These are phyloP conservation scores for Albophoma yamanashiensis DNA, from an alignment of 2,329 filamentous ascomycete genomes.

Conservation along the genomic window DNA sequence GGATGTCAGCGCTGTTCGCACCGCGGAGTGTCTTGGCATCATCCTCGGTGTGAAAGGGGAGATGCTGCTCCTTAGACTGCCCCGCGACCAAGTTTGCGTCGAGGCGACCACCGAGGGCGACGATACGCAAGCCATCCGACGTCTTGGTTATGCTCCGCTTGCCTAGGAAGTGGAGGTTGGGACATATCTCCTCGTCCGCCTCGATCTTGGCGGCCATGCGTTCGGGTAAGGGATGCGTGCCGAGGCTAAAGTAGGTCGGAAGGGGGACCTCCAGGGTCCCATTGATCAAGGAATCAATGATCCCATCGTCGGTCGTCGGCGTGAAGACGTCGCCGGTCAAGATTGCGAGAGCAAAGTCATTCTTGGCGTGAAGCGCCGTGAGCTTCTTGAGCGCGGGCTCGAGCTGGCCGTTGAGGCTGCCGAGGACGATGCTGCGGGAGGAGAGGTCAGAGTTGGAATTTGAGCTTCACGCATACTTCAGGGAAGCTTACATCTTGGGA, in stretches of 20 bases:
- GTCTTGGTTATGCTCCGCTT: conserved; percentile 84
- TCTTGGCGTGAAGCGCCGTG: conserved; percentile 70
- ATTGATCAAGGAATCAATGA: conserved; percentile 53
- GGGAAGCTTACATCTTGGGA: conserved; percentile 34
- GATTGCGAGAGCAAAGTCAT: conserved; percentile 77
- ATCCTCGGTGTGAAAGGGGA: conserved; percentile 65
- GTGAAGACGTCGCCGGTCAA: conserved; percentile 76
- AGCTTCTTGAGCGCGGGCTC: conserved; percentile 70
- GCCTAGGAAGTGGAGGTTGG: conserved; percentile 84
- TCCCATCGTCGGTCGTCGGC: conserved; percentile 44
- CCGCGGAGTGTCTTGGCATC: conserved; percentile 69
- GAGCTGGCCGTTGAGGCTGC: conserved; percentile 72
- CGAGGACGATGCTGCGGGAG: conserved; percentile 60
- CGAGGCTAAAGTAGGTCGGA: conserved; percentile 85
- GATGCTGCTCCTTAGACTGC: conserved; percentile 59
- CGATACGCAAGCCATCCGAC: conserved; percentile 77
- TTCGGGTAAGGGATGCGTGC: conserved; percentile 59
- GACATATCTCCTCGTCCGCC: conserved; percentile 63
- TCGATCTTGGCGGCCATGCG: conserved; percentile 64
- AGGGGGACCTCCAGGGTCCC: conserved; percentile 67
- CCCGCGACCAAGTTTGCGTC: conserved; percentile 50
- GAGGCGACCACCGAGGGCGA: conserved; percentile 69
- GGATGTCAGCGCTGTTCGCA: conserved; percentile 71
- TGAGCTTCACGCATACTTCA: neutral
- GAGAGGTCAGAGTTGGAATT: neutral